These are phyloP conservation scores for Pisolithus sp. DNA, from an alignment of 768 basidiomycete genomes.

Conservation along the genomic window DNA sequence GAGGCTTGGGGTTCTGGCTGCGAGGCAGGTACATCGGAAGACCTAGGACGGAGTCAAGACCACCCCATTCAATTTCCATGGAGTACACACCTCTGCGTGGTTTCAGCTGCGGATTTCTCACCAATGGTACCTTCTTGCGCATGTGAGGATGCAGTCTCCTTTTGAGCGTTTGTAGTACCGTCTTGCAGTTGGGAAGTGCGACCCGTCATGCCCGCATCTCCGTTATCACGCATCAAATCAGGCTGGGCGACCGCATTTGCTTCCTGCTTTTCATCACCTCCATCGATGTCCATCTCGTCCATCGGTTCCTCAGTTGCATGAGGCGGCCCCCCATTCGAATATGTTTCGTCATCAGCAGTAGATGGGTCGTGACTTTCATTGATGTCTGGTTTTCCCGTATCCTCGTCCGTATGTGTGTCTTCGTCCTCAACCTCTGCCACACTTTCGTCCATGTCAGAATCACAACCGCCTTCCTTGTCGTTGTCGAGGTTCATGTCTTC, in stretches of 20 bases:
- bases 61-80: neutral
- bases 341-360: constrained; percentile 14
- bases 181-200: constrained; percentile 14
- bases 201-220: constrained; percentile 13
- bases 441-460: constrained; percentile 31
- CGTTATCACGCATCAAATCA: constrained; percentile 28
- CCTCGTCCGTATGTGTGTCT: constrained; percentile 27
- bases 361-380: constrained; percentile 15
- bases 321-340: constrained; percentile 14
- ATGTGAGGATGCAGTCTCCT: constrained; percentile 11
- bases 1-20: constrained; percentile 7
- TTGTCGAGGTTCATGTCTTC: constrained; percentile 70
- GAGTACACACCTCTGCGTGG: constrained; percentile 1
- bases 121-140: constrained; percentile 8
- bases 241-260: constrained; percentile 29
- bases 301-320: constrained; percentile 15
- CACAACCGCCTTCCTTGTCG: constrained; percentile 23
- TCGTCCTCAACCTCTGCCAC: constrained; percentile 27
- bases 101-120: constrained; percentile 23
- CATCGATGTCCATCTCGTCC: constrained; percentile 14
- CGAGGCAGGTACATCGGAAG: constrained; percentile 1
- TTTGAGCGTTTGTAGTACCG: constrained; percentile 16
- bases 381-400: constrained; percentile 1
- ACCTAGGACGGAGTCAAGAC: constrained; percentile 4
- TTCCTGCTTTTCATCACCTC: constrained; percentile 26